Conservation (phyloP, 2,329 filamentous ascomycete genomes). For the Aspergillus neoniger region DNA sequence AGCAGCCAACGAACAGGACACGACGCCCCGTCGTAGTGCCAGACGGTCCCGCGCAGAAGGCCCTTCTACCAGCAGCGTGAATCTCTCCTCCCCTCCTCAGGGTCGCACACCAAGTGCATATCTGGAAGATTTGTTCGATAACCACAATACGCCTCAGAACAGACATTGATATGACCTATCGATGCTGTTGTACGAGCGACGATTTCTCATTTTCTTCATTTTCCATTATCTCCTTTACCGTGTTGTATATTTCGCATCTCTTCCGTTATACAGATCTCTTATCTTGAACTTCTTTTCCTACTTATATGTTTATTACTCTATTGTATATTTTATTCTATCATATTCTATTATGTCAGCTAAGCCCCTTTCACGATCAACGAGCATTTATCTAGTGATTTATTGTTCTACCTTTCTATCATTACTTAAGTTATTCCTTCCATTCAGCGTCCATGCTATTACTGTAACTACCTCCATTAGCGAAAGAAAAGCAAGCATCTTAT, state of each 20-base stretch:
- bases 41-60: slow-evolving; percentile 35
- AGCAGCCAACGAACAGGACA: slow-evolving; percentile 41
- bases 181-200: background rate
- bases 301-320: background rate
- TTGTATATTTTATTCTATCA: too few relatives aligned
- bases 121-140: slow-evolving; percentile 84
- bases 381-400: too few relatives aligned
- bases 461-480: too few relatives aligned
- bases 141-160: slow-evolving; percentile 50
- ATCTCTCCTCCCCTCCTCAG: slow-evolving; percentile 64
- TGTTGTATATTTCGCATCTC: background rate
- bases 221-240: background rate
- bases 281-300: background rate
- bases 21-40: slow-evolving; percentile 25
- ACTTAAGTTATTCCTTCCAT: too few relatives aligned
- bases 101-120: slow-evolving; percentile 83
- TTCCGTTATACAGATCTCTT: background rate
- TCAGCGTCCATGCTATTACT: too few relatives aligned
- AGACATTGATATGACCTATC: slow-evolving; percentile 3
- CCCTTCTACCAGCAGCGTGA: slow-evolving; percentile 61
- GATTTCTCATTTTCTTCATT: background rate
- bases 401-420: too few relatives aligned
- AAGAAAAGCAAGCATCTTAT: too few relatives aligned
- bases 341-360: too few relatives aligned
- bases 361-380: too few relatives aligned